Evolutionary conservation across 31 red algal genomes (phyloP).

Genomic region (Porphyra umbilicalis): DNA sequence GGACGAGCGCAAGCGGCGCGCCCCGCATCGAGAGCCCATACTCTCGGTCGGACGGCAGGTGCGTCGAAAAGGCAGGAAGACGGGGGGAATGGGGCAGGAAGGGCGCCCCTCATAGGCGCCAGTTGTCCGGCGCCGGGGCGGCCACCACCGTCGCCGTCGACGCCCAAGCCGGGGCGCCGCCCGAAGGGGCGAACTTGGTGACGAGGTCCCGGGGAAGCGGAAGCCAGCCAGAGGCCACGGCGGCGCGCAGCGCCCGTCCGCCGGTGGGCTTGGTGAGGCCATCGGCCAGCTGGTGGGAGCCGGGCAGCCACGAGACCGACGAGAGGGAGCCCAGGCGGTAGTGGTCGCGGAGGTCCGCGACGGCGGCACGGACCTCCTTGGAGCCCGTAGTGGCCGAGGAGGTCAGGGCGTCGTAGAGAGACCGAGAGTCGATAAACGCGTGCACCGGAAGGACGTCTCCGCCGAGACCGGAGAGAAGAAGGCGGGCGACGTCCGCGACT

Average conservation of each 20-base stretch:
- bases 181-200: neutral
- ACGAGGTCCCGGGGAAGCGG: neutral
- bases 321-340: neutral
- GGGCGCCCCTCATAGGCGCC: neutral
- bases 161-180: no score
- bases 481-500: neutral
- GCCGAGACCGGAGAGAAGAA: neutral
- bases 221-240: neutral
- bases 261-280: neutral
- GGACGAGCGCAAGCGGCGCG: neutral
- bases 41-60: no score
- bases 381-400: neutral
- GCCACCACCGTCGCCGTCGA: neutral
- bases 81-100: neutral
- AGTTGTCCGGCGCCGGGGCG: neutral
- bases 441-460: neutral
- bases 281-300: neutral
- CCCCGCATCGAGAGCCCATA: no score
- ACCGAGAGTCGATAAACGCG: neutral
- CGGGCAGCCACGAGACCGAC: neutral
- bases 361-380: neutral
- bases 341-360: neutral
- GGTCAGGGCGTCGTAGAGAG: neutral
- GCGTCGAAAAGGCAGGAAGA: neutral
- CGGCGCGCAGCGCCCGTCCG: neutral